Evolutionary conservation across 768 basidiomycete genomes (phyloP).

Genomic region (Russula earlei): DNA sequence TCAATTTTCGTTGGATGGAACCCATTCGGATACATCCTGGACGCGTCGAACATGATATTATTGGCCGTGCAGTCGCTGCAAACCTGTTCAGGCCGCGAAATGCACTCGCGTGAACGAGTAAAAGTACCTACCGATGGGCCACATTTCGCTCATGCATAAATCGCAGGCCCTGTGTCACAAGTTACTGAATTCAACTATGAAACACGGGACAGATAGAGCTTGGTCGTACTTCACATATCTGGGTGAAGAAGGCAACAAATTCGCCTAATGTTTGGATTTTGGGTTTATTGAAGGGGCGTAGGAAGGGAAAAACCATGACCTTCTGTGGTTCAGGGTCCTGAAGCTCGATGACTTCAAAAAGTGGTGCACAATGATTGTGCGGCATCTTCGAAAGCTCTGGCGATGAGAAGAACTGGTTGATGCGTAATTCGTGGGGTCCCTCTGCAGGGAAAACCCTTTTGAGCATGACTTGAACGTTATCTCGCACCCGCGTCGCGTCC

Average conservation of each 20-base stretch:
- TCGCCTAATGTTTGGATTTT: slow-evolving; percentile 30
- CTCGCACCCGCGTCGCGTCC: slow-evolving; percentile 4
- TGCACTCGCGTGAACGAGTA: too few species aligned
- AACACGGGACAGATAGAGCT: too few species aligned
- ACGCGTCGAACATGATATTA: slow-evolving; percentile 26
- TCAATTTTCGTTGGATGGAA: slow-evolving; percentile 24
- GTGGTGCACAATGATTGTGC: slow-evolving; percentile 23
- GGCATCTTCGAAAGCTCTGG: slow-evolving; percentile 21
- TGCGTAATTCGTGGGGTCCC: slow-evolving; percentile 3
- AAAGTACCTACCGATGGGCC: slow-evolving; percentile 26
- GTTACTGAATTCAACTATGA: not conserved
- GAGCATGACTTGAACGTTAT: slow-evolving; percentile 8
- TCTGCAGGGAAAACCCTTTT: slow-evolving; percentile 5
- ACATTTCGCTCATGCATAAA: slow-evolving; percentile 24
- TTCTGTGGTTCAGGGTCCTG: not conserved
- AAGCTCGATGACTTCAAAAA: slow-evolving; percentile 21
- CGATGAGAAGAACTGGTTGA: slow-evolving; percentile 9
- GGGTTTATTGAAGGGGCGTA: slow-evolving; percentile 25
- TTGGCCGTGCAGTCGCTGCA: slow-evolving; percentile 15
- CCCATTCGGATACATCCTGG: slow-evolving; percentile 21
- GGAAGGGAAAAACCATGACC: slow-evolving; percentile 29
- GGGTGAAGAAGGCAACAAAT: slow-evolving; percentile 26
- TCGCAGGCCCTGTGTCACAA: slow-evolving; percentile 18
- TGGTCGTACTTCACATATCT: slow-evolving; percentile 28
- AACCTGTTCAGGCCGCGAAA: not conserved